phyloP scores from a whole-genome alignment of 2,329 filamentous ascomycete species.

The Neofusicoccum kwambonambiense region DNA sequence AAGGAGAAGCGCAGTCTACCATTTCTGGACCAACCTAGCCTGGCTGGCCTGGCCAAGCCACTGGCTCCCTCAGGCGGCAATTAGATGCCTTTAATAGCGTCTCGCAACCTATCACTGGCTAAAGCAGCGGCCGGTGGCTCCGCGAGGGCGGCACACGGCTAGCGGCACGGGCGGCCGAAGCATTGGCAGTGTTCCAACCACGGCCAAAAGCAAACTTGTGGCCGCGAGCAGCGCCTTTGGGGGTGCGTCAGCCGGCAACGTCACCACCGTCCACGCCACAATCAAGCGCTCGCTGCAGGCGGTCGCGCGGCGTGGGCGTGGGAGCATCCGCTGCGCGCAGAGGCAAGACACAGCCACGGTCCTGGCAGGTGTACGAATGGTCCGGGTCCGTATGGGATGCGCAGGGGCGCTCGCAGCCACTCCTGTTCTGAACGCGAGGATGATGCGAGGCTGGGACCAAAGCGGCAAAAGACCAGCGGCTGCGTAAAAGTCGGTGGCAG shows the following conservation, averaged over 20 bases:
- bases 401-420: background rate
- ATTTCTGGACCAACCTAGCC: background rate
- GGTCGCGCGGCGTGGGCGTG: background rate
- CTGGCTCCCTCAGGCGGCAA: background rate
- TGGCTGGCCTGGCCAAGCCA: background rate
- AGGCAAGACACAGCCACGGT: no score
- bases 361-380: no score
- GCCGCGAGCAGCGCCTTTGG: background rate
- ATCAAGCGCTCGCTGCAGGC: background rate
- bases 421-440: background rate
- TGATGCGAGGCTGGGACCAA: background rate
- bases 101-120: background rate
- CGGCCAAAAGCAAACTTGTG: slow-evolving; percentile 2
- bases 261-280: background rate
- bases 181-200: background rate
- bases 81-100: background rate
- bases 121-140: background rate
- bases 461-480: background rate
- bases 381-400: background rate
- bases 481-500: slow-evolving; percentile 6
- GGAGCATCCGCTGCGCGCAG: no score
- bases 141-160: slow-evolving; percentile 4
- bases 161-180: slow-evolving; percentile 11
- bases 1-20: background rate
- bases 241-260: slow-evolving; percentile 9